Conservation (phyloP, 768 basidiomycete genomes). For the Termitomyces titanicus region DNA sequence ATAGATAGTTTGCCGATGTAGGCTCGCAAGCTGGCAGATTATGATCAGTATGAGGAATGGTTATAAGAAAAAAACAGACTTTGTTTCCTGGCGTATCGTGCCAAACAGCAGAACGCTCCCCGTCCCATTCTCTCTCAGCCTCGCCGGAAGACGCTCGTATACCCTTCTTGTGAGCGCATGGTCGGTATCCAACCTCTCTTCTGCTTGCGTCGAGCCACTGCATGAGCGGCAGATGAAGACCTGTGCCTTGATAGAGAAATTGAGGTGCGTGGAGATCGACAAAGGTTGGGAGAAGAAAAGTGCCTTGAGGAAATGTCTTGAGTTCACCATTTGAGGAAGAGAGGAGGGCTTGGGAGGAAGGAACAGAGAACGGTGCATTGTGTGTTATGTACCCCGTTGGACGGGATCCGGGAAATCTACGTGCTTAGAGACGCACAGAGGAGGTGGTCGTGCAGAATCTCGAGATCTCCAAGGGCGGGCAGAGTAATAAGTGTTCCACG, state of each 20-base stretch:
- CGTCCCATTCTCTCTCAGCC: slow-evolving; percentile 74
- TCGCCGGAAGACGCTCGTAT: slow-evolving; percentile 59
- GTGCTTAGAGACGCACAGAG: slow-evolving; percentile 40
- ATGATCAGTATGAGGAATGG: background rate
- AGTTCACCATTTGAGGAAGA: slow-evolving; percentile 17
- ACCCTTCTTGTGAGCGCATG: slow-evolving; percentile 57
- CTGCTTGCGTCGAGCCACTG: slow-evolving; percentile 80
- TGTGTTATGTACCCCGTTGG: slow-evolving; percentile 47
- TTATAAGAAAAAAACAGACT: slow-evolving; percentile 44
- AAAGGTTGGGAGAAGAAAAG: slow-evolving; percentile 76
- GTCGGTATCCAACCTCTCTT: slow-evolving; percentile 68
- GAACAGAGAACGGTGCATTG: slow-evolving; percentile 35
- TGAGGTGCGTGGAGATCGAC: slow-evolving; percentile 87
- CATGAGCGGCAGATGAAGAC: slow-evolving; percentile 81
- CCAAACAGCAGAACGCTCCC: slow-evolving; percentile 79
- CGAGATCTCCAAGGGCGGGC: slow-evolving; percentile 45
- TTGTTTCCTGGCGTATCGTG: slow-evolving; percentile 78
- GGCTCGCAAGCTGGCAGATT: slow-evolving; percentile 56
- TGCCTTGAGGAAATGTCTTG: slow-evolving; percentile 39
- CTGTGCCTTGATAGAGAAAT: slow-evolving; percentile 84
- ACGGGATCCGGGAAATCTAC: too few species aligned
- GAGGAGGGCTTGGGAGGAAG: slow-evolving; percentile 32
- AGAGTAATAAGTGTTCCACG: slow-evolving; percentile 59
- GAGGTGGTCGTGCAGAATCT: slow-evolving; percentile 54
- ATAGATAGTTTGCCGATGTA: slow-evolving; percentile 91